Evolutionary conservation across 345 rosid species (phyloP), one percentile per base, ranked within the genome.

Genomic region (Noccaea caerulescens): DNA sequence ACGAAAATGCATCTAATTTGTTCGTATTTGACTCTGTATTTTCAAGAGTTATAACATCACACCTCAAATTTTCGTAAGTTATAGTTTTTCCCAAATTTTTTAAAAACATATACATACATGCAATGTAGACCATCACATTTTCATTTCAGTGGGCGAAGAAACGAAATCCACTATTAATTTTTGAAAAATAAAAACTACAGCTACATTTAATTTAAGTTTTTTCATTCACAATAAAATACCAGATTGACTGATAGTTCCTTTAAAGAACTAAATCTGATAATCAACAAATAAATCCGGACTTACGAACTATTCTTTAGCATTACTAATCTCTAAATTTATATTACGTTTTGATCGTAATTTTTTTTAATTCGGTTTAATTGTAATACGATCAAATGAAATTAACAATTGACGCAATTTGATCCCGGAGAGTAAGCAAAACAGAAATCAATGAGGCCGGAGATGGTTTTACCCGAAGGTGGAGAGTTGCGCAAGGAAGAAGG

Each of bases 401-500:
- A 25, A 25, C 27, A 25, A 25, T 8, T 11, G 42, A 66, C 4
- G 52, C 41, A 53, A 3, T 25, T 3, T 11, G 23, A 55, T 6
- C 8, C 5, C 42, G 13, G 55, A 50, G 55, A 20, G n/a, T 14
- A 14, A 39, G 61, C 61, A 13, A 69, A 38, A 69, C 43, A 66
- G 52, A 36, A 36, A 64, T 14, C 3, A 34, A 56, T 5, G 27
- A 58, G n/a, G 12, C 1, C 10, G 23, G 33, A 53, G 32, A 43
- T 20, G 63, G 1, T 8, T 45, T 34, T 84, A 91, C 98, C 98
- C 96, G 84, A 88, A 83, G 54, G 98, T 92, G 55, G 98, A 90
- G 78, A 92, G 86, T 83, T 92, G 98, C 30, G 98, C 98, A 44
- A 92, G 91, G 76, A 93, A 93, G 90, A 93, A 93, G 4, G 93